phyloP scores from a whole-genome alignment of 305 asterid genomes.

The Withania somnifera region DNA sequence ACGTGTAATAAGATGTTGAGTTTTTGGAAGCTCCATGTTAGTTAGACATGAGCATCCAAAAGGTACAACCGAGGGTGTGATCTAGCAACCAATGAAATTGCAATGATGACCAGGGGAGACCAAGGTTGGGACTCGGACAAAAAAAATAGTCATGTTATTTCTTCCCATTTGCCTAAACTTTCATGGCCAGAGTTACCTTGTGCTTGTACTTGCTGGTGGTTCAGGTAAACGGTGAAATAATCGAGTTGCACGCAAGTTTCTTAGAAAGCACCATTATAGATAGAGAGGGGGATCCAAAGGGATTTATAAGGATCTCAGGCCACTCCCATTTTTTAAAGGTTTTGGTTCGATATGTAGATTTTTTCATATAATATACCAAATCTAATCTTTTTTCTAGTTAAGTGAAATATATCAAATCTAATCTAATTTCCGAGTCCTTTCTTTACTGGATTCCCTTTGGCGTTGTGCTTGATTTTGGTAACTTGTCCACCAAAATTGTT shows the following conservation, averaged over 20 bases:
- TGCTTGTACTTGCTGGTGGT: not conserved
- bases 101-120: not conserved
- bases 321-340: no score
- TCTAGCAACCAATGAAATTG: not conserved
- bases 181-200: not conserved
- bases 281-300: no score
- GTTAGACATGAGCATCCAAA: not conserved
- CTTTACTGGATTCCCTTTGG: not conserved
- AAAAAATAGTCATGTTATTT: not conserved
- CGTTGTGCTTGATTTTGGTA: not conserved
- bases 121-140: not conserved
- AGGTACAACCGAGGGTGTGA: not conserved
- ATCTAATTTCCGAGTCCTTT: not conserved
- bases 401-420: not conserved
- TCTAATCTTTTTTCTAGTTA: not conserved
- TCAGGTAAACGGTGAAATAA: not conserved
- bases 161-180: not conserved
- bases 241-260: not conserved
- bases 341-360: no score
- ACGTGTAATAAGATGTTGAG: not conserved
- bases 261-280: not conserved
- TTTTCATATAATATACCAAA: not conserved
- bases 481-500: not conserved
- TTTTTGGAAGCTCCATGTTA: not conserved
- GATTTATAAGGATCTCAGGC: no score